Evolutionary conservation across 2,329 filamentous ascomycete genomes (phyloP).

Genomic region (Aspergillus tamarii): DNA sequence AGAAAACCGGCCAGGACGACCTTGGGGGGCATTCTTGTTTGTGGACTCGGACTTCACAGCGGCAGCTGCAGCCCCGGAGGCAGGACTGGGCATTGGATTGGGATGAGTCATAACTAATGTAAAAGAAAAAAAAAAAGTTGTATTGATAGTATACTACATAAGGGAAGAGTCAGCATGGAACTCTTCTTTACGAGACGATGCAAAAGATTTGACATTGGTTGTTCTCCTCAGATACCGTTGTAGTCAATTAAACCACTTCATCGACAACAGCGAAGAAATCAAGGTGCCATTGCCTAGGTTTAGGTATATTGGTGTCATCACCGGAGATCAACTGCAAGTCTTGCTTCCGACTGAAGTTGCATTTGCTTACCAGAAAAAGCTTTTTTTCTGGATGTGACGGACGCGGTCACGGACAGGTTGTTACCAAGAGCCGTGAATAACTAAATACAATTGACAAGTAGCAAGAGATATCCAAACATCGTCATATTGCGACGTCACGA

Average conservation of each 20-base stretch:
- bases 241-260: conserved; percentile 71
- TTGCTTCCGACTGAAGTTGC: conserved; percentile 15
- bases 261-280: conserved; percentile 56
- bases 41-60: conserved; percentile 20
- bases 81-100: conserved; percentile 19
- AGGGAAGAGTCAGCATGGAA: conserved; percentile 28
- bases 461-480: conserved; percentile 13
- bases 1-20: conserved; percentile 33
- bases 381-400: conserved; percentile 16
- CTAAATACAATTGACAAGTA: conserved; percentile 18
- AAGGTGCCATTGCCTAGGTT: conserved; percentile 53
- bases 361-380: conserved; percentile 29
- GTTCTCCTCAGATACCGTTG: conserved; percentile 90
- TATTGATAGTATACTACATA: conserved; percentile 26
- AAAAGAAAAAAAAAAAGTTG: conserved; percentile 10
- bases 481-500: conserved; percentile 19
- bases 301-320: conserved; percentile 49
- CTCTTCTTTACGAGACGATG: conserved; percentile 22
- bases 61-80: conserved; percentile 15
- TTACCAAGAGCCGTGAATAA: conserved; percentile 9
- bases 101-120: conserved; percentile 27
- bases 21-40: conserved; percentile 23
- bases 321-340: conserved; percentile 34
- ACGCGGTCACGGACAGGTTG: conserved; percentile 11
- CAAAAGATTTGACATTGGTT: conserved; percentile 16